These are phyloP conservation scores for Moniliella sp. DNA, from an alignment of 1,284 basidiomycete genomes.

Conservation along the genomic window DNA sequence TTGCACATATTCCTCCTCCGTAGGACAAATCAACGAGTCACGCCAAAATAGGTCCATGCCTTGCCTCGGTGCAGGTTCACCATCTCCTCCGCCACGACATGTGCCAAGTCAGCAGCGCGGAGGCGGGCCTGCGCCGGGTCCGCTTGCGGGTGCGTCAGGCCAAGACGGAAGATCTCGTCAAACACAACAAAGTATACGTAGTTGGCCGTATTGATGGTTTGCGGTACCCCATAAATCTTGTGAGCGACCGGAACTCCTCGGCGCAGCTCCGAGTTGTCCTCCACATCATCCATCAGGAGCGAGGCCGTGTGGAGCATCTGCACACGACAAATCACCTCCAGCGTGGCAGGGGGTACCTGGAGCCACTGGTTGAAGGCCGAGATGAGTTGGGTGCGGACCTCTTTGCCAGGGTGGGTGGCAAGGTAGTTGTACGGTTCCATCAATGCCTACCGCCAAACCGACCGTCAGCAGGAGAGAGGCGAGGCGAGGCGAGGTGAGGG, in stretches of 20 bases:
- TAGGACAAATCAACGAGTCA: conserved; percentile 72
- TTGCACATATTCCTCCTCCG: conserved; percentile 73
- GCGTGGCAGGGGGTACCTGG: conserved; percentile 48
- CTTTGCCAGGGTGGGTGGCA: conserved; percentile 68
- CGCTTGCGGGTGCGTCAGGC: conserved; percentile 43
- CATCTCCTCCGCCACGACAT: conserved; percentile 42
- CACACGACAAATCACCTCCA: conserved; percentile 53
- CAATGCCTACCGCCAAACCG: conserved; percentile 39
- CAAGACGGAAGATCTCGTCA: conserved; percentile 43
- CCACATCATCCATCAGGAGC: conserved; percentile 91
- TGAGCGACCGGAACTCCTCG: conserved; percentile 72
- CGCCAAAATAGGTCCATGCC: conserved; percentile 86
- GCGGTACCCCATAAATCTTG: conserved; percentile 81
- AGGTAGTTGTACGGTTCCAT: conserved; percentile 74
- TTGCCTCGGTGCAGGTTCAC: conserved; percentile 81
- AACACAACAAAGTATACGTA: conserved; percentile 63
- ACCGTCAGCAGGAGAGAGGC: no score
- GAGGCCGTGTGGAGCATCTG: conserved; percentile 90
- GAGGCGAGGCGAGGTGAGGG: no score
- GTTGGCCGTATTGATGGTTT: conserved; percentile 92
- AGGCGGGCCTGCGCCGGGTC: no score
- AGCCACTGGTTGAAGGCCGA: conserved; percentile 89
- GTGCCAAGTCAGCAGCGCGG: conserved; percentile 5
- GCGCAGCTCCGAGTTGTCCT: conserved; percentile 76
- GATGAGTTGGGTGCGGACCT: conserved; percentile 68